Evolutionary conservation across 345 rosid genomes (phyloP), one percentile per base, ranked within the genome.

Genomic region (Acer negundo): DNA sequence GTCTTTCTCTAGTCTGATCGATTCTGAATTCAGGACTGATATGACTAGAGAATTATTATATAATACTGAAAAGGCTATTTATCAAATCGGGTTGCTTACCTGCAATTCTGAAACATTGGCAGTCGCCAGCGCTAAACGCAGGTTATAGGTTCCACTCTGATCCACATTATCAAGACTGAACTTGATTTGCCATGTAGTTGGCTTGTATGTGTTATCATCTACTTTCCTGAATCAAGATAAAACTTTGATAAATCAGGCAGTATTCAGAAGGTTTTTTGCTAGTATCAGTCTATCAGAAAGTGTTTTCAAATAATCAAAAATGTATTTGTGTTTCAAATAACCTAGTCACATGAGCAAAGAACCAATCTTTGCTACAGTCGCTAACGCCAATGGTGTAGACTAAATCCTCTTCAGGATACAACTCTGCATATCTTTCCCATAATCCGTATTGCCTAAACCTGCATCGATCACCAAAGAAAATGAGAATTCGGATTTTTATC

Each of bases 361-460:
- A 93, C 99, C 98, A 92, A 73, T 92, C 97, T 67, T 83, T 90
- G 70, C 9, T 83, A 72, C 85, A 93, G 70, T 93, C 91, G 68
- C 94, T 88, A 5, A 38, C 76, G 2, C 88, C 94, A 46, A 91
- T 75, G 0, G 85, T 88, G 86, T 88, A 95, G 53, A 91, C 87
- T 72, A 95, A 75, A 63, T 95, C 99, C 20, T 42, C 80, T 4
- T 88, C 70, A 0, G 94, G 94, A 47, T 90, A 92, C 67, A 92
- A 63, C 46, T 89, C 93, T 40, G 91, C 26, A 66, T 93, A 95
- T 75, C 90, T 92, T 77, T 92, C 98, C 98, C 99, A 93, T 58
- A 93, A 74, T 51, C 96, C 97, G 17, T 95, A 95, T 72, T 92
- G 98, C 83, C 99, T 88, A 61, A 85, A 95, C 85, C 98, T 91